Evolutionary conservation across 2,329 filamentous ascomycete species (phyloP).

Genomic region (Acrodontium crateriforme): DNA sequence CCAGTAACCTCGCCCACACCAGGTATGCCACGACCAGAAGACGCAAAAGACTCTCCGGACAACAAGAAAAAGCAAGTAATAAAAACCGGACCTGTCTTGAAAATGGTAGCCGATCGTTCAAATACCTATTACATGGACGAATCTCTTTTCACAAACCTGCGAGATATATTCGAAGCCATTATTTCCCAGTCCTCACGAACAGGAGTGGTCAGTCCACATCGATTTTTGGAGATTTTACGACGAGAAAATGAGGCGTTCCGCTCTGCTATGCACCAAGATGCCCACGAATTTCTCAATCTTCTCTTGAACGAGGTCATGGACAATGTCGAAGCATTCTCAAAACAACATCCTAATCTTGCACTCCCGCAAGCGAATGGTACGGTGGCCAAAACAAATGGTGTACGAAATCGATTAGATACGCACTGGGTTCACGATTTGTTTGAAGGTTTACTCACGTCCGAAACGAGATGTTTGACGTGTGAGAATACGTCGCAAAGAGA

Average conservation of each 20-base stretch:
- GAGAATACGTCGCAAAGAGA: constrained; percentile 91
- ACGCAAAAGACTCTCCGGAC: constrained; percentile 87
- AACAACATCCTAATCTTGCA: constrained; percentile 38
- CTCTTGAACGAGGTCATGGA: constrained; percentile 92
- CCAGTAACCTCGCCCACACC: constrained; percentile 41
- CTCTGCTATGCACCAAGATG: constrained; percentile 94
- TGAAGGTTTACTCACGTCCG: constrained; percentile 84
- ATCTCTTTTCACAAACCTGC: constrained; percentile 83
- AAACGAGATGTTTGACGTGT: constrained; percentile 91
- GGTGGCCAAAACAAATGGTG: constrained; percentile 8
- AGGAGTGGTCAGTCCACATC: constrained; percentile 80
- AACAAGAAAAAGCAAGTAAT: constrained; percentile 97
- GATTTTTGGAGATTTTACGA: constrained; percentile 86
- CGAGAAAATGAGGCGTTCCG: constrained; percentile 95
- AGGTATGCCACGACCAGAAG: constrained; percentile 61
- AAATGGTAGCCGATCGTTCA: constrained; percentile 69
- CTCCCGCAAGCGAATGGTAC: constrained; percentile 13
- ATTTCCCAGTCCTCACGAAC: constrained; percentile 69
- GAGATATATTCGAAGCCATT: constrained; percentile 89
- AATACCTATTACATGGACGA: constrained; percentile 82
- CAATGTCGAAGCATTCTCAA: constrained; percentile 81
- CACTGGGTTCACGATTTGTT: constrained; percentile 96
- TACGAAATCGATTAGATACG: constrained; percentile 21
- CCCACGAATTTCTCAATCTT: constrained; percentile 90
- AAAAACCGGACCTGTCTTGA: constrained; percentile 71